Percentiles rank a stretch among this genome's conserved stretches.
These are phyloP conservation scores for Pichia scutulata DNA, from an alignment of 805 yeast species.

Conservation along the genomic window DNA sequence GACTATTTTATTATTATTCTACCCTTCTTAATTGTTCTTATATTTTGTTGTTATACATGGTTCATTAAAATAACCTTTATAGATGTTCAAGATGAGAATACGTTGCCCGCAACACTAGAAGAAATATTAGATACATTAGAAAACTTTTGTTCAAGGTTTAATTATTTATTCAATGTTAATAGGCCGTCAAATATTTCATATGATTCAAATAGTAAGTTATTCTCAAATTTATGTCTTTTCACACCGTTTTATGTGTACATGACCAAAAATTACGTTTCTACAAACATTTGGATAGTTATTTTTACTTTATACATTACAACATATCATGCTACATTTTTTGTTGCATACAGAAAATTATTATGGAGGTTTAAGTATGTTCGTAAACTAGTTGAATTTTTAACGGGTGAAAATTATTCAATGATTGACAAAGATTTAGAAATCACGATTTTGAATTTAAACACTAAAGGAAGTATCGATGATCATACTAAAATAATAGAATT, in stretches of 20 bases:
- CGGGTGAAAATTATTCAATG: constrained; percentile 31
- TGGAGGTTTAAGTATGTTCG: constrained; percentile 45
- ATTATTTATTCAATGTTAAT: constrained; percentile 28
- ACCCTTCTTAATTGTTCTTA: constrained; percentile 33
- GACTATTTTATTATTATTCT: constrained; percentile 28
- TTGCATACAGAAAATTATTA: constrained; percentile 35
- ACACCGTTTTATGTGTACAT: constrained; percentile 40
- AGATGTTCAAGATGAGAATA: constrained; percentile 19
- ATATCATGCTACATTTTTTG: constrained; percentile 42
- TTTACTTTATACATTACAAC: constrained; percentile 33
- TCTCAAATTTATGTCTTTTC: constrained; percentile 12
- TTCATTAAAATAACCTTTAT: constrained; percentile 33
- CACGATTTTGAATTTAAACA: constrained; percentile 7
- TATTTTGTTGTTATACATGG: constrained; percentile 39
- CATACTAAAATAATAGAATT: constrained; percentile 42
- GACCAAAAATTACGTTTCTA: constrained; percentile 27
- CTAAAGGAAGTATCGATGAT: constrained; percentile 5
- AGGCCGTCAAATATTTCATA: background rate
- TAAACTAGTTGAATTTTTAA: constrained; percentile 30
- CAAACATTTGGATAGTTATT: constrained; percentile 27
- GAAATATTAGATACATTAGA: constrained; percentile 42
- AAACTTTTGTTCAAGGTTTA: constrained; percentile 37
- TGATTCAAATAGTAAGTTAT: constrained; percentile 11
- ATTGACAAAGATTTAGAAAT: constrained; percentile 13
- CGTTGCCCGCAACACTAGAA: constrained; percentile 40